Evolutionary conservation across 495 filamentous ascomycete genomes (phyloP), one percentile per base, ranked within the genome.

Genomic region (Talaromyces ruber): DNA sequence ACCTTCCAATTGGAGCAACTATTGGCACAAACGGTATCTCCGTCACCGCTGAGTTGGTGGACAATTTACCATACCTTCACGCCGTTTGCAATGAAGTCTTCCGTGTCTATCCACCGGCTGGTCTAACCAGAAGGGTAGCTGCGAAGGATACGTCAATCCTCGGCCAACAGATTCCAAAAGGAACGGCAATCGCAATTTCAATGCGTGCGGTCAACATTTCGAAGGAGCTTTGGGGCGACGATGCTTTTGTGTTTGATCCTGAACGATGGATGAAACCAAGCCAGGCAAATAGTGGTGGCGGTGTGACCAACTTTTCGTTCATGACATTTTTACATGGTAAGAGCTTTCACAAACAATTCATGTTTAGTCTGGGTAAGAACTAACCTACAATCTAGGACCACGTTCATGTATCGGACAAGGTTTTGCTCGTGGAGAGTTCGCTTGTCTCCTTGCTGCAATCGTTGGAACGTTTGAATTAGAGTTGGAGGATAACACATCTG

Each of bases 381-480:
- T 50, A 83, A 84, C 6, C 86, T 86, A 59, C 82, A 83, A 88
- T 54, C 83, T 90, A 62, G 92, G 92, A 0, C 91, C 92, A 3
- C 77, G 90, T 22, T 82, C 86, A 32, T 96, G 92, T 67, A 92
- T 96, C 45, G 92, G 92, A 22, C 79, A 84, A 70, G 79, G 79
- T 2, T 98, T 98, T 73, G 89, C 92, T 0, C 88, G 85, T 72
- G 78, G 84, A 0, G 93, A 97, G 79, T 90, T 95, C 70, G 89
- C 88, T 9, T 90, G 85, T 67, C 72, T 97, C 64, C 62, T 97
- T 58, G 92, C 91, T 59, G 81, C 82, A 2, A 79, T 86, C 73
- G 84, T 93, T n/a, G 91, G 91, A 8, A 78, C 81, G 34, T 94
- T 82, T 22, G 78, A 86, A 65, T 84, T 91, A 65, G 80, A 83